Evolutionary conservation across 2,329 filamentous ascomycete species (phyloP).

Genomic region (Bipolaris gigantea): DNA sequence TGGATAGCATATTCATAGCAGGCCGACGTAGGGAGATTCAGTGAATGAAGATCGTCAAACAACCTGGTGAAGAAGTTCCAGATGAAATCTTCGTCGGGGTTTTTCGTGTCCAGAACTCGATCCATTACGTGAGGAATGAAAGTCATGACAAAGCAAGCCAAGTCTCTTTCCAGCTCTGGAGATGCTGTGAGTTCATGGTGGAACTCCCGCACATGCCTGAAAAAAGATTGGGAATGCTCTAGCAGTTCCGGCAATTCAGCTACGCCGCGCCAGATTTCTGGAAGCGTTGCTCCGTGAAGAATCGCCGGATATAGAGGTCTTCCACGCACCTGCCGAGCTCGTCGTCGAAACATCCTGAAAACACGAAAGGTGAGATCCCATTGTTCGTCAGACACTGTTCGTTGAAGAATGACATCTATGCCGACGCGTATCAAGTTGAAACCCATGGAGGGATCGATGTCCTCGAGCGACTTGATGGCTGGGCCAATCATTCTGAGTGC

Average conservation of each 20-base stretch:
- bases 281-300: conserved; percentile 13
- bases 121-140: conserved; percentile 36
- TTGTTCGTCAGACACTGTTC: conserved; percentile 35
- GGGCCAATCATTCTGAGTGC: conserved; percentile 43
- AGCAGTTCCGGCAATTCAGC: conserved; percentile 28
- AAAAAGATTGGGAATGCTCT: conserved; percentile 31
- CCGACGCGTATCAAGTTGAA: conserved; percentile 24
- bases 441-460: conserved; percentile 32
- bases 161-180: conserved; percentile 12
- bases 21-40: conserved; percentile 21
- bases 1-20: conserved; percentile 36
- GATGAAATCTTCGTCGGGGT: conserved; percentile 32
- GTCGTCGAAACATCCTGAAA: conserved; percentile 23
- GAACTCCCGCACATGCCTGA: conserved; percentile 30
- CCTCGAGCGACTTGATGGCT: conserved; percentile 47
- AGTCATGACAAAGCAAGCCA: conserved; percentile 30
- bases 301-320: conserved; percentile 1
- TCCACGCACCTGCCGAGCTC: conserved; percentile 4
- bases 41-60: conserved; percentile 26
- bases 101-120: conserved; percentile 20
- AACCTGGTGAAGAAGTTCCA: conserved; percentile 29
- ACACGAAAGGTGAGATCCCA: conserved; percentile 43
- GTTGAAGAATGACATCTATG: conserved; percentile 35
- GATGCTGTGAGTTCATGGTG: conserved; percentile 27
- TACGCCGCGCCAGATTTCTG: conserved; percentile 31